A percentile compares a stretch with the other conserved stretches of the same genome.
These are phyloP conservation scores for Boechera divaricarpa DNA, from an alignment of 345 rosid species.

Conservation along the genomic window DNA sequence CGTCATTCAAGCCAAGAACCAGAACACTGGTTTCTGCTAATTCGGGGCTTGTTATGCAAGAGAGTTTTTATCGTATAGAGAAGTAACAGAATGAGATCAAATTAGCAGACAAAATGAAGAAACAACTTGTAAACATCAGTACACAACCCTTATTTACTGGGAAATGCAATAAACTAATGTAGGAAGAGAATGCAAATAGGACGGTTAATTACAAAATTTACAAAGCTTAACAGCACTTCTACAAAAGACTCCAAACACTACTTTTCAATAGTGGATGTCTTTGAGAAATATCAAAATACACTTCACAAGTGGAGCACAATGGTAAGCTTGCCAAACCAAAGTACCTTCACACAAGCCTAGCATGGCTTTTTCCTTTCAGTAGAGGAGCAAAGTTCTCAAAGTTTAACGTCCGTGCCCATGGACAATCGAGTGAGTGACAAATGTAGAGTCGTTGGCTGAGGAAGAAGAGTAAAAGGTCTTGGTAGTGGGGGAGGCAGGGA, in stretches of 20 bases:
- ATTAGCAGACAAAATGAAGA: conserved; percentile 19
- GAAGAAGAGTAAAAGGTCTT: conserved; percentile 33
- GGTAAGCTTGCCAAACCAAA: conserved; percentile 3
- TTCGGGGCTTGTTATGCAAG: neutral
- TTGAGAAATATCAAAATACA: conserved; percentile 8
- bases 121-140: conserved; percentile 15
- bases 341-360: conserved; percentile 20
- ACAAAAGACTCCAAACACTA: conserved; percentile 25
- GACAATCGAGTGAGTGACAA: conserved; percentile 40
- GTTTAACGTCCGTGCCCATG: conserved; percentile 40
- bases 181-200: neutral
- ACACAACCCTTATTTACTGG: neutral
- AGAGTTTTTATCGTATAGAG: neutral
- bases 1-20: neutral
- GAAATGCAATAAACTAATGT: neutral
- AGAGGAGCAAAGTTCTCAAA: neutral
- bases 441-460: conserved; percentile 24
- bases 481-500: conserved; percentile 5
- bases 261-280: conserved; percentile 14
- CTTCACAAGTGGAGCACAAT: conserved; percentile 21
- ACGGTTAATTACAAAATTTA: conserved; percentile 1
- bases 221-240: conserved; percentile 9
- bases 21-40: neutral
- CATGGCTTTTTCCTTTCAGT: neutral
- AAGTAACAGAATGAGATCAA: conserved; percentile 8